Base-by-base conservation (phyloP, 176 grass and related monocot genomes). In the Oryza rufipogon region DNA sequence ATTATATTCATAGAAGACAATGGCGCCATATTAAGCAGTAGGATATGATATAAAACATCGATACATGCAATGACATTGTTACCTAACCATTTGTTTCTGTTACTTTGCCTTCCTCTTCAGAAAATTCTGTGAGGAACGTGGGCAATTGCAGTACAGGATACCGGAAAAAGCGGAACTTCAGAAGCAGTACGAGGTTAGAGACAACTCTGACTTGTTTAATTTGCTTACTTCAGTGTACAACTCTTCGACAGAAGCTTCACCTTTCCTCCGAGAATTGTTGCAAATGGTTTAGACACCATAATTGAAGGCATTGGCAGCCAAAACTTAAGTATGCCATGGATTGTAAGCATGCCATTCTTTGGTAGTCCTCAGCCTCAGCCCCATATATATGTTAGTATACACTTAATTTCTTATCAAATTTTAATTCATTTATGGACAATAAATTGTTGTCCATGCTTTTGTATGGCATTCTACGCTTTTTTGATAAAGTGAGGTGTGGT, bases 141-240 rank as follows among this genome's bases (percentile, higher is more conserved):
- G 94, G 47, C 86, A 86, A 80, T 23, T 93, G 63, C 91, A 91
- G 75, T 81, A 89, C 84, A 61, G 72, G 33, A 75, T 93, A 80
- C 94, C 91, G 70, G 0, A n/a, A 0, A 93, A 47, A 69, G 1
- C 61, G 0, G 7, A 42, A 0, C 72, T 97, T 8, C 0, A 3
- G 2, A 0, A 9, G 0, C 26, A 63, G 8, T 63, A 63, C 6
- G 9, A 63, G 19, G 58, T 63, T 23, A 63, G 58, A 63, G 58
- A 63, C 58, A 63, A 10, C n/a, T 63, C 54, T 36, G 7, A 58
- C 13, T 23, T 10, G 7, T 63, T 63, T 23, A 13, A 63, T 22
- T 63, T 23, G 20, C 8, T 63, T 58, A 1, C 52, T 58, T 58
- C 16, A 11, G n/a, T 38, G 34, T 38, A 10, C 58, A 63, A 7